A percentile compares a stretch with the other conserved stretches of the same genome.
Conservation (phyloP, 1,284 basidiomycete genomes). For the Heterobasidion occidentale region DNA sequence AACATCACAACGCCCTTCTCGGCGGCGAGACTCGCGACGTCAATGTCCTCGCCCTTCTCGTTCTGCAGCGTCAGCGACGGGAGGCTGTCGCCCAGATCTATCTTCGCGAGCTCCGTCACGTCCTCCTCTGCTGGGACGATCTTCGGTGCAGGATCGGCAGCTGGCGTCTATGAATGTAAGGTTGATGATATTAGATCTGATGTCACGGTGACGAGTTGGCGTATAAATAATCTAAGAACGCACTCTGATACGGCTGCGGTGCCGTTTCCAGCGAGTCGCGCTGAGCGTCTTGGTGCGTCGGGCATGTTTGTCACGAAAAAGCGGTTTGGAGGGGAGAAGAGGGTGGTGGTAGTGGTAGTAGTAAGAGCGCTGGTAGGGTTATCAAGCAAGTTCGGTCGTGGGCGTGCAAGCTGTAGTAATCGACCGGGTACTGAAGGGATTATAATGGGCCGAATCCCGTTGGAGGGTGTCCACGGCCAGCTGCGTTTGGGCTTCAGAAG, state of each 20-base stretch:
- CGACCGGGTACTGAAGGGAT: background rate
- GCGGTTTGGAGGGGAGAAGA: no score
- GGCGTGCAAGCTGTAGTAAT: background rate
- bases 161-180: background rate
- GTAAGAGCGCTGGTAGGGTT: background rate
- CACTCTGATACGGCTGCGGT: background rate
- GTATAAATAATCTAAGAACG: background rate
- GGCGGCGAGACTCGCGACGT: constrained; percentile 48
- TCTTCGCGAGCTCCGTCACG: constrained; percentile 21
- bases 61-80: constrained; percentile 74
- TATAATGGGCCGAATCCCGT: background rate
- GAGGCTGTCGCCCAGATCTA: constrained; percentile 73
- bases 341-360: background rate
- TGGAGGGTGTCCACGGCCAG: background rate
- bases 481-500: background rate
- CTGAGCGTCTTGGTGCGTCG: constrained; percentile 3
- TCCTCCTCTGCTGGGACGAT: background rate
- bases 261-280: background rate
- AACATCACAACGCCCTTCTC: constrained; percentile 81
- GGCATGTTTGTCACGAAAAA: background rate
- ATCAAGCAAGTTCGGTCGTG: background rate
- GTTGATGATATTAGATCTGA: background rate
- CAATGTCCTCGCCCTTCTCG: constrained; percentile 67
- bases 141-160: background rate
- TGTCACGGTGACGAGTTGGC: background rate